Base-by-base conservation (phyloP, 768 basidiomycete genomes). In the Phlebiopsis gigantea region DNA sequence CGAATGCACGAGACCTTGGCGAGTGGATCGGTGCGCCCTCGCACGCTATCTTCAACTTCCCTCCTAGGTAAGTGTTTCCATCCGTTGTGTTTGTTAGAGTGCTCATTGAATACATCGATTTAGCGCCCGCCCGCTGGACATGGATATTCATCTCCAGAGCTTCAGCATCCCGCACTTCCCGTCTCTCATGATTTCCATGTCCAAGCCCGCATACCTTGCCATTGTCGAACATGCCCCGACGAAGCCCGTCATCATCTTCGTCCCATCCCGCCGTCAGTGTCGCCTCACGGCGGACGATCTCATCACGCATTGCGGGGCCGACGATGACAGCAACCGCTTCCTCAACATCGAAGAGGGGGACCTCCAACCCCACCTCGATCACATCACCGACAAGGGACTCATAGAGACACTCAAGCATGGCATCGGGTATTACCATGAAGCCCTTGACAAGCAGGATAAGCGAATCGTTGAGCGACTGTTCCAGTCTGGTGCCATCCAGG, bases 91-190 rank as follows among this genome's bases (percentile, higher is more conserved):
- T 3, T 48, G 39, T 22, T 43, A 29, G 30, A 46, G 25, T 56
- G 24, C 41, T 21, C 55, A 15, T 15, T 71, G 0, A 61, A 45
- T n/a, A 5, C 6, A 9, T 24, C 51, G 19, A 2, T 34, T 9
- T 44, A 93, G 93, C 63, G 93, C 95, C 15, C 91, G 96, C n/a
- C 94, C 96, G 2, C 74, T 98, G 10, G 94, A 97, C 61, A 90
- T 99, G 85, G 93, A 98, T 57, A 94, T 99, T 47, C 95, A 98
- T 66, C 75, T 99, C 7, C 97, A 99, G 66, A 93, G 90, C 42
- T 99, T 97, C 77, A 83, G 82, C 25, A 91, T 94, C 46, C 92
- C 94, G n/a, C 97, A 98, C 67, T 97, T 96, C 83, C 94, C 97
- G 0, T 97, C 94, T 0, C 77, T 99, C 42, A 98, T 99, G 96